Base-by-base conservation (phyloP, 73 alveolate species). In the Paramecium pentaurelia region DNA sequence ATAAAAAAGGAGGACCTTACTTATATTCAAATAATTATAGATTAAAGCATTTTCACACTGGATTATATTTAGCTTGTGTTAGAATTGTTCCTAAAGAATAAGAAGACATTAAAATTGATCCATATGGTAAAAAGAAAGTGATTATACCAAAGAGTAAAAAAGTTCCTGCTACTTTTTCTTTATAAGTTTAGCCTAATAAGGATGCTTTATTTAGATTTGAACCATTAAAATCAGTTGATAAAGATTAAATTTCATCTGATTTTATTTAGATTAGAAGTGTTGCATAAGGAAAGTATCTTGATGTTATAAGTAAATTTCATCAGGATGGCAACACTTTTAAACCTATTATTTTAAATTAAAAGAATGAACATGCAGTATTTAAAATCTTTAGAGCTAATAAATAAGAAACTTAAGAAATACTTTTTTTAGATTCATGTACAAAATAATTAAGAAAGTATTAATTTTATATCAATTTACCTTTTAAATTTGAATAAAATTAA, bases 31-130 rank as follows among this genome's bases (percentile, higher is more conserved):
- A 70, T 6, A 18, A 32, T 9, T 89, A 89, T 71, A 77, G 94
- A 45, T 83, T 89, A 22, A 89, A 89, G 27, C 94, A 89, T 89
- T 83, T 89, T n/a, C 71, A 85, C 34, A 71, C 92, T 45, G 91
- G 91, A 45, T 73, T 89, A 28, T 89, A 71, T 71, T 89, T 89
- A 80, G 77, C 91, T 10, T 45, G 71, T 27, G 91, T 80, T 4
- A 40, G 75, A 14, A 32, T 27, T 25, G 25, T 45, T 20, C 71
- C 71, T 8, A 80, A 45, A 36, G 60, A 7, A 34, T 16, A 30
- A 38, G 87, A 73, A 36, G 40, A 73, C 2, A 18, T 73, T 32
- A 73, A 73, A 73, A 73, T 36, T 34, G 60, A 73, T 40, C 87
- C 58, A 3, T 73, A 73, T 73, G 87, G 87, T 12, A 73, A 73